These are phyloP conservation scores for Candida piceae DNA, from an alignment of 805 yeast genomes.

Conservation along the genomic window DNA sequence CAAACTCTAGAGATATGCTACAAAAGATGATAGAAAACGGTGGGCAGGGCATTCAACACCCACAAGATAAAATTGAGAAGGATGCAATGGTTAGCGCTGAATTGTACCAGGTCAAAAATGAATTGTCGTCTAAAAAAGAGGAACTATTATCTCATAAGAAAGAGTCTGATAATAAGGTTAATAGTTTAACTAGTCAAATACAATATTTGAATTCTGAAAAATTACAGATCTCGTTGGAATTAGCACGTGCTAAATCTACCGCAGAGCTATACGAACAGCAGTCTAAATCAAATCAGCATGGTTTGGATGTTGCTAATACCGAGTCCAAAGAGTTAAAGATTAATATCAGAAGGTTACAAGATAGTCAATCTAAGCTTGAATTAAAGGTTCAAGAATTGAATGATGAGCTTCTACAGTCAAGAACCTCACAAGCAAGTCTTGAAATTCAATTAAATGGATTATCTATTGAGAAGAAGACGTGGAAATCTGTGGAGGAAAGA, in stretches of 20 bases:
- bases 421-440: slow-evolving; percentile 38
- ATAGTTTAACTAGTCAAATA: slow-evolving; percentile 45
- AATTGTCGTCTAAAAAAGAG: slow-evolving; percentile 30
- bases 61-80: neutral
- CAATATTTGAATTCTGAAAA: slow-evolving; percentile 35
- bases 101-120: no score
- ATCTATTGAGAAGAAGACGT: slow-evolving; percentile 49
- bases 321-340: slow-evolving; percentile 43
- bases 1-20: slow-evolving; percentile 68
- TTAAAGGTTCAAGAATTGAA: slow-evolving; percentile 39
- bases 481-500: slow-evolving; percentile 44
- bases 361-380: slow-evolving; percentile 42
- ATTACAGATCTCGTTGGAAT: slow-evolving; percentile 41
- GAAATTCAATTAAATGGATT: slow-evolving; percentile 44
- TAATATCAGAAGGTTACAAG: slow-evolving; percentile 37
- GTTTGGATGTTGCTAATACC: slow-evolving; percentile 34
- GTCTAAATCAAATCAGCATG: slow-evolving; percentile 35
- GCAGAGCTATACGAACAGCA: slow-evolving; percentile 51
- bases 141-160: slow-evolving; percentile 36
- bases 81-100: no score
- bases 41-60: neutral
- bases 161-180: slow-evolving; percentile 40
- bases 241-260: slow-evolving; percentile 53
- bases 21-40: slow-evolving; percentile 32
- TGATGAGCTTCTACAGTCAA: slow-evolving; percentile 53